Evolutionary conservation across 768 basidiomycete genomes (phyloP), one percentile per base, ranked within the genome.

Genomic region (Boletus barrowsii): DNA sequence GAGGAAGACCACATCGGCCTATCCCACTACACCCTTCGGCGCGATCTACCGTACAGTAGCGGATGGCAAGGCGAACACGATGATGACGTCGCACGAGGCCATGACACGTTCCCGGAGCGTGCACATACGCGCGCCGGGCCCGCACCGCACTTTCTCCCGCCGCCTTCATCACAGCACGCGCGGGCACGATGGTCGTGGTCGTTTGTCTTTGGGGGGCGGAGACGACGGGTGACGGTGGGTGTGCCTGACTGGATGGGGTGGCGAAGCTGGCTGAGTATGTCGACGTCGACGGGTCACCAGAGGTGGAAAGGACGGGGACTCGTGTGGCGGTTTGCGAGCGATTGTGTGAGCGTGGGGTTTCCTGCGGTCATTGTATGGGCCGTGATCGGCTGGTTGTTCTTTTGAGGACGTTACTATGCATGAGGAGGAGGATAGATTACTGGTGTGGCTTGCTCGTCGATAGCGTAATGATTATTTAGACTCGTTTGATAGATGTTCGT

Each of bases 201-300:
- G 17, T 87, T 87, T 62, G 74, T 76, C 22, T 74, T 86, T 50
- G 65, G 73, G 26, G 83, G 83, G 1, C 75, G 81, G 29, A 73
- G 81, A 17, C 75, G 84, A 55, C 78, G 81, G n/a, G 62, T 88
- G 55, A 74, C 77, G 17, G 18, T 86, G 14, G 67, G 71, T 6
- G 51, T 76, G 29, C 83, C 83, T 0, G 49, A 57, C 61, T 57
- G 72, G 73, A 64, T 53, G 47, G 20, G 58, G 30, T 39, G 57
- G 58, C 7, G 61, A 41, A 44, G 49, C 26, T 46, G 49, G 51
- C 18, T 67, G 20, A 18, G 58, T 30, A 7, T 8, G 4, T 45
- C 30, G 13, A 15, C 22, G 42, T 50, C 39, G 44, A 62, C 51
- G 49, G 41, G 47, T 57, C 32, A 48, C 52, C 37, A 49, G 26